A percentile compares a stretch with the other conserved stretches of the same genome.
Evolutionary conservation across 78 protist species (phyloP).

Genomic region (Diacronema lutheri): DNA sequence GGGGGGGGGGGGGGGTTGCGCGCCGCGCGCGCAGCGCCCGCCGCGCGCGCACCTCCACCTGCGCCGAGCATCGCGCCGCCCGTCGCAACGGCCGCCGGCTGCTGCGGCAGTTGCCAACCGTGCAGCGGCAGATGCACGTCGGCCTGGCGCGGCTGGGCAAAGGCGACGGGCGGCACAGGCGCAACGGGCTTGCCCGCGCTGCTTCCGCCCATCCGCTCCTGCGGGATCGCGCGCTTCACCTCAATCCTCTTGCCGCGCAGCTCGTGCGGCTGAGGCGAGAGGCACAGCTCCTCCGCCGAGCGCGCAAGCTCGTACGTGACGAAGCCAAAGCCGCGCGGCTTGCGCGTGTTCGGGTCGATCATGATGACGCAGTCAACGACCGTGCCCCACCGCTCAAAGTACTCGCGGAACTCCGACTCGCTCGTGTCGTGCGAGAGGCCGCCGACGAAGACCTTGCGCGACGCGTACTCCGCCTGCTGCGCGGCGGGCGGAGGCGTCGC

Average conservation of each 20-base stretch:
- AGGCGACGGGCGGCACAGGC: no score
- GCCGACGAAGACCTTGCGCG: not conserved
- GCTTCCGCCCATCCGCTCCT: no score
- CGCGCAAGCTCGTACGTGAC: not conserved
- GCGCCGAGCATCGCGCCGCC: no score
- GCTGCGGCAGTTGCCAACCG: no score
- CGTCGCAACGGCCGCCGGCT: no score
- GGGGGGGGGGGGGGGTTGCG: no score
- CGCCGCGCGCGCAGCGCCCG: no score
- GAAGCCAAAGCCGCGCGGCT: conserved; percentile 22
- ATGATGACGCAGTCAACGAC: conserved; percentile 9
- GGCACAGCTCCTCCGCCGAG: not conserved
- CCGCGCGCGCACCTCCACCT: no score
- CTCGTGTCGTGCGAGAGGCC: conserved; percentile 16
- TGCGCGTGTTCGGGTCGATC: conserved; percentile 6
- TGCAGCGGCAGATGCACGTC: no score
- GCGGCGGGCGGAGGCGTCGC: not conserved
- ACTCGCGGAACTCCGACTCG: not conserved
- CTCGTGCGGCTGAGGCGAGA: not conserved
- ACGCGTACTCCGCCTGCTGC: not conserved
- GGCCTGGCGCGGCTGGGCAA: no score
- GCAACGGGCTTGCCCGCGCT: no score
- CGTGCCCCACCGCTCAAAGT: not conserved
- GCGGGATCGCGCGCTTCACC: not conserved
- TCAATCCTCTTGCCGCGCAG: not conserved